Evolutionary conservation across 768 basidiomycete genomes (phyloP), one percentile per base, ranked within the genome.

Genomic region (Chalciporus piperatus): DNA sequence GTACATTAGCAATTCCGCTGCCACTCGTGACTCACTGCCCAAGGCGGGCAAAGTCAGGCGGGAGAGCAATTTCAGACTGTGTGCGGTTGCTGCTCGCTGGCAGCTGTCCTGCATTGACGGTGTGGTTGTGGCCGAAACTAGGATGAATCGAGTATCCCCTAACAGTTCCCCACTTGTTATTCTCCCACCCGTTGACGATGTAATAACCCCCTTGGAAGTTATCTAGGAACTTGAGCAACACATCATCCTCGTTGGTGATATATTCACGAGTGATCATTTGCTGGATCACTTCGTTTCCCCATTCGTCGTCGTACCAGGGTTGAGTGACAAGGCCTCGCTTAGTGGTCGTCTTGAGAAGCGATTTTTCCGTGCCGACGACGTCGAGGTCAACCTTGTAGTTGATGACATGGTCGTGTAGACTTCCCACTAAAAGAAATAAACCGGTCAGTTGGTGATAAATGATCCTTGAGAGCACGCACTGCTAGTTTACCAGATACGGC

Each of bases 341-440:
- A 1, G 81, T 78, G 14, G 70, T 74, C 22, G 79, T 77, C 49
- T 72, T 71, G 41, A 83, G 69, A 20, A 85, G 64, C 22, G 83
- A 81, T 67, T 86, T 87, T 10, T 70, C 60, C n/a, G 68, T 68
- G 2, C 85, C 84, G 1, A 70, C 82, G 39, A 87, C 73, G 52
- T 87, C 84, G 32, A 87, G 76, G 53, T 87, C 85, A 55, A 86
- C 78, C 66, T 80, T 82, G 67, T 73, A 82, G 62, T 83, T 84
- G 61, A 87, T 80, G 30, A 85, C 77, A 57, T 85, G 84, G 61
- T 87, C 84, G 53, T 86, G 84, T 11, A 86, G 63, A 35, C 76
- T 82, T 11, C 84, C 84, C 81, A 84, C 80, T 81, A 39, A 6
- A 30, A 51, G 8, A n/a, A 8, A 17, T 20, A 19, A 22, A 44